Conservation (phyloP, 257 asterid genomes). For the Galeopsis tetrahit region DNA sequence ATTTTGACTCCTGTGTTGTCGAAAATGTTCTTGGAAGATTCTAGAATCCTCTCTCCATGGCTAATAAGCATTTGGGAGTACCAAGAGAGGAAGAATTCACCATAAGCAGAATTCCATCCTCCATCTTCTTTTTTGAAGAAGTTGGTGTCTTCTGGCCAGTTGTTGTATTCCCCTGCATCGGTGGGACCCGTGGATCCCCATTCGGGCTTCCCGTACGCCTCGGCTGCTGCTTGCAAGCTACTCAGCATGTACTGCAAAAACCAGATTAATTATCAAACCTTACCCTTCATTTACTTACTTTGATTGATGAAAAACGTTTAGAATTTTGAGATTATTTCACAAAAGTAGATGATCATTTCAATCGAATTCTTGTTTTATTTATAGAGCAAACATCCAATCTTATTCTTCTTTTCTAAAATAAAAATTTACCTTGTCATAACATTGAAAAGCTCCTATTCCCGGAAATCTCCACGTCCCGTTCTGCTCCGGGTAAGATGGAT, state of each 20-base stretch:
- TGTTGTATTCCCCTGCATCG: conserved; percentile 91
- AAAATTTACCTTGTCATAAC: conserved; percentile 79
- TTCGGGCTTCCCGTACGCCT: conserved; percentile 79
- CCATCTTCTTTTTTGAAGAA: conserved; percentile 87
- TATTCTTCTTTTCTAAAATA: too few species aligned
- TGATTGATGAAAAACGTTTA: too few species aligned
- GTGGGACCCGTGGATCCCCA: conserved; percentile 95
- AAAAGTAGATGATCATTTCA: too few species aligned
- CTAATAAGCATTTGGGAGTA: conserved; percentile 80
- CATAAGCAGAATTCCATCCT: conserved; percentile 71
- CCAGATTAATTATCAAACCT: too few species aligned
- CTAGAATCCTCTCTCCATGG: conserved; percentile 84
- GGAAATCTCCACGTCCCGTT: conserved; percentile 89
- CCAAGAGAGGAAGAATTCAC: conserved; percentile 94
- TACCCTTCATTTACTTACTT: too few species aligned
- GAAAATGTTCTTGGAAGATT: conserved; percentile 56
- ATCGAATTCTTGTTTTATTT: too few species aligned
- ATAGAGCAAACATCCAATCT: too few species aligned
- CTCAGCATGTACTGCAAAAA: conserved; percentile 81
- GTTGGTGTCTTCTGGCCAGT: conserved; percentile 98
- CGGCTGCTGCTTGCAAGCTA: conserved; percentile 86
- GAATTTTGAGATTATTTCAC: too few species aligned
- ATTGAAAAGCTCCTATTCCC: conserved; percentile 95
- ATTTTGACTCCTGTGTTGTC: conserved; percentile 66
- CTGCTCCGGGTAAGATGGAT: conserved; percentile 89